Conservation (phyloP, 2,329 filamentous ascomycete species). For the Zymoseptoria passerinii region DNA sequence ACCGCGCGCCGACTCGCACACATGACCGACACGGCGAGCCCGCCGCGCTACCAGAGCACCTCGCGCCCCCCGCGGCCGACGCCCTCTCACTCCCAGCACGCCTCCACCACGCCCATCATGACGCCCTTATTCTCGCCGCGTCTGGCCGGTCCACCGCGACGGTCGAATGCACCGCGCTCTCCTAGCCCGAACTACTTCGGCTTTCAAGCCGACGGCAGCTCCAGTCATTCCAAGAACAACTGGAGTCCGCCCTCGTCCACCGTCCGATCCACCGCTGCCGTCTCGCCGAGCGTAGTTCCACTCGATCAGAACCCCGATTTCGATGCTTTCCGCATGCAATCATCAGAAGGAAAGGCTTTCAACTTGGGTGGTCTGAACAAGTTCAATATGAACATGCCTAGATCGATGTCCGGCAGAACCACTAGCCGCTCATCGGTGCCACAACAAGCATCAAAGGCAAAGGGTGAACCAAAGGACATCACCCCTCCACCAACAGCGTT, state of each 20-base stretch:
- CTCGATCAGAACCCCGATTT: constrained; percentile 74
- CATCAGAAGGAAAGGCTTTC: constrained; percentile 52
- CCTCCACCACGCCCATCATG: constrained; percentile 18
- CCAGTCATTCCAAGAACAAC: constrained; percentile 57
- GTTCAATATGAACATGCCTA: constrained; percentile 31
- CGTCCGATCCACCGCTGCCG: constrained; percentile 59
- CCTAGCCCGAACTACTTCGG: constrained; percentile 83
- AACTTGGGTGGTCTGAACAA: constrained; percentile 35
- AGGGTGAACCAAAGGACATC: constrained; percentile 34
- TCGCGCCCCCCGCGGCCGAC: constrained; percentile 3
- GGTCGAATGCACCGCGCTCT: constrained; percentile 10
- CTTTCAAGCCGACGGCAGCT: constrained; percentile 56
- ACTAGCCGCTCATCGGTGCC: constrained; percentile 14
- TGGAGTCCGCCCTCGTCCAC: constrained; percentile 68
- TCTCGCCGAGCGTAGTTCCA: constrained; percentile 60
- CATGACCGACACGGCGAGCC: constrained; percentile 21
- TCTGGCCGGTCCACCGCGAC: constrained; percentile 15
- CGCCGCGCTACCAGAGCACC: constrained; percentile 15
- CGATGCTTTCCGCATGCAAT: constrained; percentile 66
- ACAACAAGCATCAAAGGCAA: constrained; percentile 25
- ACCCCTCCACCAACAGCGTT: constrained; percentile 21
- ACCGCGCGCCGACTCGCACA: constrained; percentile 1
- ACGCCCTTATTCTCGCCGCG: constrained; percentile 25
- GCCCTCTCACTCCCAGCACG: constrained; percentile 1
- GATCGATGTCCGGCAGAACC: constrained; percentile 16